Base-by-base conservation (phyloP, 306 rosid species). In the Trifolium repens region DNA sequence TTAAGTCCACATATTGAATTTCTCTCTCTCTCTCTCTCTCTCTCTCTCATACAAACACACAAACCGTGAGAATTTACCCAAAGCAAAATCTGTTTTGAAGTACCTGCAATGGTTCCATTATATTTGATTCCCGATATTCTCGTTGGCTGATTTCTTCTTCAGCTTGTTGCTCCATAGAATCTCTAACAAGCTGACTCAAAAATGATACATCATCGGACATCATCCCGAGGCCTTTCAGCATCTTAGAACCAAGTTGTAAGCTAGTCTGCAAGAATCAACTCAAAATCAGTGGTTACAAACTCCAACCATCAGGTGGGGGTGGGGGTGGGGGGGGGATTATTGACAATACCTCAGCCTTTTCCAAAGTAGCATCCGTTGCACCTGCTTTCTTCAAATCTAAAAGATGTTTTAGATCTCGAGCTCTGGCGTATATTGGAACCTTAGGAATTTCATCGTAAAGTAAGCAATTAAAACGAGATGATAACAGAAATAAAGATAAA, bases 191-290 rank as follows among this genome's bases (percentile, higher is more conserved):
- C 81, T 84, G 96, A 67, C 98, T 87, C 77, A 96, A 88, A 84
- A 90, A 96, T 81, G 80, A 78, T 74, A 96, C 99, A 80, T 96
- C 98, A 61, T 96, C 99, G 4, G 99, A 96, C 99, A 90, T 96
- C 79, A 90, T 87, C 30, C 99, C 99, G 8, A 96, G 87, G 83
- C 99, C 98, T 85, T 82, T 89, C 85, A 96, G 82, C 87, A 96
- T 92, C 89, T 88, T 96, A 63, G 99, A 96, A 72, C 99, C 99
- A 76, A 96, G 87, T 80, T 92, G 97, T 75, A 96, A 84, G 87
- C 99, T 92, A 58, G 92, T 92, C 99, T 96, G 96, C 87, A 86
- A 61, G 71, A 79, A 82, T 13, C 57, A 80, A 76, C 34, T 46
- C 66, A 59, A 72, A 61, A 63, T 63, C 32, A 30, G 14, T 40